Evolutionary conservation across 2,329 filamentous ascomycete species (phyloP).

Genomic region (Orbilia oligospora): DNA sequence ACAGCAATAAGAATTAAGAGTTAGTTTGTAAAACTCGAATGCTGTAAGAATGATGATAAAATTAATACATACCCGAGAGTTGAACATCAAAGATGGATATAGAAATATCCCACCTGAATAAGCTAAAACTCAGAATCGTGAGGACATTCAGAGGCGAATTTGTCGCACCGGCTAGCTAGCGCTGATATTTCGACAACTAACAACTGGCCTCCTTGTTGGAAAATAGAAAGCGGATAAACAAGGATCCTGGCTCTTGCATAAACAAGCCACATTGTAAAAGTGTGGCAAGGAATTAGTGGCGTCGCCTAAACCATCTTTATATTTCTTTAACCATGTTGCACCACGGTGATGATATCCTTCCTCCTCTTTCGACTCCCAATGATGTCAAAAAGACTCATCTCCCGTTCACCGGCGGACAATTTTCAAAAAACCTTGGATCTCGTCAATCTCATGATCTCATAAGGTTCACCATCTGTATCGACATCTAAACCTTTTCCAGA

Average conservation of each 20-base stretch:
- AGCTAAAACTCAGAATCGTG: too few relatives aligned
- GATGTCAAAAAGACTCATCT: conserved; percentile 7
- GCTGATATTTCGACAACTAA: too few relatives aligned
- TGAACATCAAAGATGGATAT: too few relatives aligned
- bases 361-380: conserved; percentile 12
- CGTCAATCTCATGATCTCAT: conserved; percentile 21
- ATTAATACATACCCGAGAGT: too few relatives aligned
- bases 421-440: conserved; percentile 4
- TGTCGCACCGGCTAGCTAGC: too few relatives aligned
- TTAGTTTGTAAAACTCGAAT: too few relatives aligned
- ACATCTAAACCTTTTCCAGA: conserved; percentile 14
- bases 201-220: conserved; percentile 11
- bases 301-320: not conserved
- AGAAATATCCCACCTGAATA: too few relatives aligned
- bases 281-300: not conserved
- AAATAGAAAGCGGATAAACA: not conserved
- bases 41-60: too few relatives aligned
- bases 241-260: not conserved
- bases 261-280: not conserved
- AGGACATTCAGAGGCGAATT: too few relatives aligned
- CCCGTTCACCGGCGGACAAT: conserved; percentile 24
- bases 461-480: not conserved
- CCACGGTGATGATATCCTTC: not conserved
- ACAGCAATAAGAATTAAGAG: too few relatives aligned
- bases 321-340: not conserved